phyloP scores from a whole-genome alignment of 805 yeast genomes.

The Saccharomycopsis fibuligera region DNA sequence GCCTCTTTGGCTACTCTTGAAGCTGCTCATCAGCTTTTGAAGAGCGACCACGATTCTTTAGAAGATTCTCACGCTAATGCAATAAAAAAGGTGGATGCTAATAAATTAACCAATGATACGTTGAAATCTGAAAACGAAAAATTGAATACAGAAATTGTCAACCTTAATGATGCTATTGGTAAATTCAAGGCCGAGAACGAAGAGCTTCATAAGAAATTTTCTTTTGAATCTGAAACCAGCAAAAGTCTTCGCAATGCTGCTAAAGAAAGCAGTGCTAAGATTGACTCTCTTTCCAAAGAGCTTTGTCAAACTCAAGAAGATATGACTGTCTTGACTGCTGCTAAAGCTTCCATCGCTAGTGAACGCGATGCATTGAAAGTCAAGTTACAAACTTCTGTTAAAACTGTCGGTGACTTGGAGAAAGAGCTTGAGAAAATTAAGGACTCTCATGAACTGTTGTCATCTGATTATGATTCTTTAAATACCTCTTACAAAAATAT shows the following conservation, averaged over 20 bases:
- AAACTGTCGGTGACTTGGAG: neutral
- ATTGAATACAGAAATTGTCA: neutral
- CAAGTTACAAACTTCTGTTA: neutral
- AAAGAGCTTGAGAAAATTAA: neutral
- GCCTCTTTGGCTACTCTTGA: constrained; percentile 7
- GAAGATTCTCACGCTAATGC: neutral
- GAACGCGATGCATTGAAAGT: neutral
- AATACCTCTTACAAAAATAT: neutral
- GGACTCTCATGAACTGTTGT: neutral
- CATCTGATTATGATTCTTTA: constrained; percentile 4
- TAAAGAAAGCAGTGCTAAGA: too few relatives aligned
- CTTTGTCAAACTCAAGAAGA: too few relatives aligned
- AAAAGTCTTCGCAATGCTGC: too few relatives aligned
- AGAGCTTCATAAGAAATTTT: neutral
- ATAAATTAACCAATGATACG: neutral
- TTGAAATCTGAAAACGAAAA: neutral
- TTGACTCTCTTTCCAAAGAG: too few relatives aligned
- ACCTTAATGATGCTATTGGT: neutral
- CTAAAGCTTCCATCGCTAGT: too few relatives aligned
- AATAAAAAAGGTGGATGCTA: neutral
- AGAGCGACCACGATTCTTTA: constrained; percentile 1
- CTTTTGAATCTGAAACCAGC: too few relatives aligned
- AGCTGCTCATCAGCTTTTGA: constrained; percentile 10
- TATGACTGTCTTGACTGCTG: too few relatives aligned
- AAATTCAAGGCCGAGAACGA: constrained; percentile 1